Evolutionary conservation across 176 grass and related monocot genomes (phyloP).

Genomic region (Tillandsia fasciculata): DNA sequence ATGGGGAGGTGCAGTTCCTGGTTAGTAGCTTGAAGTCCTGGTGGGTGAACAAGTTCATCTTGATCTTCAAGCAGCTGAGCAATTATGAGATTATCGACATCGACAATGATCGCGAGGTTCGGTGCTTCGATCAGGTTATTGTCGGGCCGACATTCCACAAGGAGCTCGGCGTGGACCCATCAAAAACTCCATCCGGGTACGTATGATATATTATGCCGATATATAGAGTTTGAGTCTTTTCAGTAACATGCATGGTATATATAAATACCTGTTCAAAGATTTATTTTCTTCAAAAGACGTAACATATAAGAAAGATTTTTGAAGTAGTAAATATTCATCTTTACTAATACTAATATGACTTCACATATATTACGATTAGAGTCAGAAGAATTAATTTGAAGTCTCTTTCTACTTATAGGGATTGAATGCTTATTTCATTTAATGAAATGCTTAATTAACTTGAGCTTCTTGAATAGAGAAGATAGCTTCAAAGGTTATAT

Average conservation of each 20-base stretch:
- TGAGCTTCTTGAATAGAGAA: conserved; percentile 20
- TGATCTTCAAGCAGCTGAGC: conserved; percentile 56
- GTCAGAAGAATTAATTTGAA: too few relatives aligned
- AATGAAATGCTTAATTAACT: not conserved
- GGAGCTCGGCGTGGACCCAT: conserved; percentile 51
- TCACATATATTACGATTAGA: too few relatives aligned
- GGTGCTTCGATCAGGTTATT: conserved; percentile 55
- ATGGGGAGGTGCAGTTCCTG: conserved; percentile 66
- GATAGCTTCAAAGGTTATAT: conserved; percentile 19
- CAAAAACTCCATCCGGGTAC: conserved; percentile 23
- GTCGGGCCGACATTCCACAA: conserved; percentile 64
- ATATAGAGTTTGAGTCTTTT: too few relatives aligned
- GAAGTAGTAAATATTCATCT: too few relatives aligned
- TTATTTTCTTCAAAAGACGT: too few relatives aligned
- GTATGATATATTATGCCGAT: too few relatives aligned
- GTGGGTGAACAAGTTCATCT: conserved; percentile 73
- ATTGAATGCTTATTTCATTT: too few relatives aligned
- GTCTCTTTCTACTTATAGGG: too few relatives aligned
- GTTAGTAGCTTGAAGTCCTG: conserved; percentile 46
- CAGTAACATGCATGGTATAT: not conserved
- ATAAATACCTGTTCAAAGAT: conserved; percentile 24
- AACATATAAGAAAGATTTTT: too few relatives aligned
- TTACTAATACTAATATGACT: too few relatives aligned
- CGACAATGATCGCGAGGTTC: conserved; percentile 58
- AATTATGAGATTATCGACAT: conserved; percentile 61